Conservation (phyloP, 2,329 filamentous ascomycete genomes). For the Colletotrichum sp. region DNA sequence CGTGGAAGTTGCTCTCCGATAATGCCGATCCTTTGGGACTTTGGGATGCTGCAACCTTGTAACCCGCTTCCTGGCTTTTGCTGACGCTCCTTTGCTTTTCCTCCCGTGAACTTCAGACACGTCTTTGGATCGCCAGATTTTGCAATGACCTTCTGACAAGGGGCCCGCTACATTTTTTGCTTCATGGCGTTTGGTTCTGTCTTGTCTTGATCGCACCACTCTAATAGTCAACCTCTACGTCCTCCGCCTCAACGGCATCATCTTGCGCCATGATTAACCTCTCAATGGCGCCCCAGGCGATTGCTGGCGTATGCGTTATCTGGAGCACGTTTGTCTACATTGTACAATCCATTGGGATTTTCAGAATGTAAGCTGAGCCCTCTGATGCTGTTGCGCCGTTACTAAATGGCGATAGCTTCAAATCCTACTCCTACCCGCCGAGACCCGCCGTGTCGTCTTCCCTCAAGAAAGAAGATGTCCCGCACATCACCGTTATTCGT, state of each 20-base stretch:
- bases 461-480: constrained; percentile 61
- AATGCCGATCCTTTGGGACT: background rate
- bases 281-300: constrained; percentile 32
- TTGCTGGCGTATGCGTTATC: constrained; percentile 53
- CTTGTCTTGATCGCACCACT: constrained; percentile 23
- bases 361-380: constrained; percentile 52
- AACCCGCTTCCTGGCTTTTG: background rate
- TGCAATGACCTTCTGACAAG: background rate
- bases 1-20: background rate
- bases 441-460: constrained; percentile 55
- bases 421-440: constrained; percentile 55
- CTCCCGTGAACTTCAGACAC: no score
- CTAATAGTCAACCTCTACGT: background rate
- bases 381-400: background rate
- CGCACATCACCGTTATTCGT: constrained; percentile 88
- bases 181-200: background rate
- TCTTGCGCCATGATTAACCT: constrained; percentile 15
- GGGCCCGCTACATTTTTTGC: background rate
- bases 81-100: background rate
- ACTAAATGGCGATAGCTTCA: constrained; percentile 44
- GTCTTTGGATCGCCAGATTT: background rate
- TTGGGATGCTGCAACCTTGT: background rate
- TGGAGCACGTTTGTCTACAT: constrained; percentile 59
- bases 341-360: constrained; percentile 62
- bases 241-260: background rate